Conservation (phyloP, 495 filamentous ascomycete species). For the Penicillium canariense region DNA sequence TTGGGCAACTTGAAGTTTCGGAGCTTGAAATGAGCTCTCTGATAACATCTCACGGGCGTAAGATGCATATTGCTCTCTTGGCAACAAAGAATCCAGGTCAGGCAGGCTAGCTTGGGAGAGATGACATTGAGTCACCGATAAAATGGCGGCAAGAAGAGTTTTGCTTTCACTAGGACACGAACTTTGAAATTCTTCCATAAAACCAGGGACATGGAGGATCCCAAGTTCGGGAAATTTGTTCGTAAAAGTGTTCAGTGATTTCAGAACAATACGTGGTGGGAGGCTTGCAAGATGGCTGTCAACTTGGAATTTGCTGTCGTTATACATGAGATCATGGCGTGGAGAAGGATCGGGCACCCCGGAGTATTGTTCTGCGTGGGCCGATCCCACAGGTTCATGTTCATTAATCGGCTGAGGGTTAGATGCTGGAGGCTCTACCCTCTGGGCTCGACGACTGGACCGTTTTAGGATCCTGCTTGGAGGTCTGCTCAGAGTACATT, state of each 20-base stretch:
- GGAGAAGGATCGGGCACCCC: neutral
- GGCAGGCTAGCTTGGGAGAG: neutral
- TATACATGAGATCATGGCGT: neutral
- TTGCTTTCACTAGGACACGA: constrained; percentile 6
- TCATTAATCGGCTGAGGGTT: neutral
- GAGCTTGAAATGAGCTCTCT: constrained; percentile 10
- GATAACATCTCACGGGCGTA: constrained; percentile 19
- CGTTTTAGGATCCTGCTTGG: constrained; percentile 1
- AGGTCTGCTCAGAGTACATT: constrained; percentile 14
- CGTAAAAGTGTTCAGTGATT: constrained; percentile 19
- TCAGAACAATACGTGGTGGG: constrained; percentile 8
- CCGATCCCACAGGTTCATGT: neutral
- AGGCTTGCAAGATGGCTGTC: constrained; percentile 9
- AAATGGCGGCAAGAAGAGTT: constrained; percentile 12
- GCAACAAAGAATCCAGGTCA: constrained; percentile 3
- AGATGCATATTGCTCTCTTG: constrained; percentile 13
- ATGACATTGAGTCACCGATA: constrained; percentile 9
- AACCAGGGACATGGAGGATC: constrained; percentile 13
- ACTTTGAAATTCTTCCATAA: constrained; percentile 16
- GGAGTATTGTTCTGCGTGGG: neutral
- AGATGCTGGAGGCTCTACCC: neutral
- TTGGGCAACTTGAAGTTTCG: constrained; percentile 19
- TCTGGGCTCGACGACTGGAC: neutral
- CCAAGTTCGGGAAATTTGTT: constrained; percentile 22
- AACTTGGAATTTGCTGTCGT: neutral